Evolutionary conservation across 306 rosid species (phyloP).

Genomic region (Citrullus colocynthis): DNA sequence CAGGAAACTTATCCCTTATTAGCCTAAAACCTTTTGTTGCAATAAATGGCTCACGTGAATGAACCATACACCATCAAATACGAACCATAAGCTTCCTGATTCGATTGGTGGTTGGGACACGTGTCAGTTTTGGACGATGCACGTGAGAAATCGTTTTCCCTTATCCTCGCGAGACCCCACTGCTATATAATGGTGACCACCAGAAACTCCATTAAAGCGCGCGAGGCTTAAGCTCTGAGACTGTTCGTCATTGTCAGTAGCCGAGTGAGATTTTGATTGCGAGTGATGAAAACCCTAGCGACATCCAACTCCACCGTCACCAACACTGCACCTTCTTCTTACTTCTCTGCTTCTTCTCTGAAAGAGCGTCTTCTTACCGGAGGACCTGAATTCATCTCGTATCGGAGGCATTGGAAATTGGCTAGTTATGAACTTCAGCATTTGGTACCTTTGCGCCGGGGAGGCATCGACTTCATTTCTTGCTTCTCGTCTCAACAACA

Average conservation of each 20-base stretch:
- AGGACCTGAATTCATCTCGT: not conserved
- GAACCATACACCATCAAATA: not conserved
- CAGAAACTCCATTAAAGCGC: not conserved
- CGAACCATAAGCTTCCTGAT: not conserved
- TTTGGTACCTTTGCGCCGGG: not conserved
- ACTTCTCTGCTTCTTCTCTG: not conserved
- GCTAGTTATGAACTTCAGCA: not conserved
- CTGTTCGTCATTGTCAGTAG: not conserved
- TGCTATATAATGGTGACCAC: not conserved
- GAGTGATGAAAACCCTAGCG: slow-evolving; percentile 9
- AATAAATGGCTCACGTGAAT: not conserved
- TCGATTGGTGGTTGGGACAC: not conserved
- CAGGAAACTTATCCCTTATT: too few species aligned
- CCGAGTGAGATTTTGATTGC: not conserved
- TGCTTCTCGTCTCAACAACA: not conserved
- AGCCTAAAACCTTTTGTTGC: too few species aligned
- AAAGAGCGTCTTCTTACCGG: not conserved
- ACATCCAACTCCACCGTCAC: not conserved
- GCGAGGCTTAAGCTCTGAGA: not conserved
- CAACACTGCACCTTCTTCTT: not conserved
- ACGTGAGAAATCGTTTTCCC: not conserved
- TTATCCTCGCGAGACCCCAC: slow-evolving; percentile 1
- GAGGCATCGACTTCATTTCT: not conserved
- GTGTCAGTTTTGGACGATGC: not conserved
- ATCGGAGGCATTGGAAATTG: not conserved